Evolutionary conservation across 2,329 filamentous ascomycete genomes (phyloP), one percentile per base, ranked within the genome.

Genomic region (Aaosphaeria pasadenensis): DNA sequence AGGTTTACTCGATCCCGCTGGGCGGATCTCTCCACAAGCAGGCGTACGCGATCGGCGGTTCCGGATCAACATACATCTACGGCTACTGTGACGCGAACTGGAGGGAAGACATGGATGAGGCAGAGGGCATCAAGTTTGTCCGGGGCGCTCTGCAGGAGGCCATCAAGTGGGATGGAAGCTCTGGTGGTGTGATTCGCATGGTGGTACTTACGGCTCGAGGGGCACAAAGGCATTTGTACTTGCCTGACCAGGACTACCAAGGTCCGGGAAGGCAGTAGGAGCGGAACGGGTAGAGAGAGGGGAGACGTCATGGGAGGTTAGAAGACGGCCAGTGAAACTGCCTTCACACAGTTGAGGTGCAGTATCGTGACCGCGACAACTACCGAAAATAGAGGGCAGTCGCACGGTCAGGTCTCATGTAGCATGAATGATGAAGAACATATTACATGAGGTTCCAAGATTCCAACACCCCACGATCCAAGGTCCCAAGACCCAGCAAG

Each of bases 91-190:
- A 99, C 70, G 86, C 90, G 49, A 84, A 99, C 79, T 99, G 94
- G 94, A 85, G 80, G 71, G 94, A 97, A 74, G 84, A 84, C 57
- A 97, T 99, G 91, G 89, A 87, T 45, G 90, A 97, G 78, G 80
- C 84, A 47, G 91, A 95, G 53, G 94, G 94, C 1, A 85, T 99
- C 56, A 74, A 85, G 38, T 99, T 99, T 65, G 94, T 99, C 70
- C 96, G 96, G 77, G 87, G 85, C 42, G 86, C 94, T 31, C 77
- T 99, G 67, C 79, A 84, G 65, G 92, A 99, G 79, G 94, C 94
- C 11, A 97, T 99, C 81, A 96, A 96, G 77, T 99, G 94, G 94
- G 94, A 99, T 70, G 94, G 94, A 56, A 96, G 91, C 78, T 97
- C 94, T 3, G 94, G 94, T 58, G 94, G 94, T 76, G 94, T 99